Evolutionary conservation across 1,284 basidiomycete species (phyloP).

Genomic region (Ustilago sp.): DNA sequence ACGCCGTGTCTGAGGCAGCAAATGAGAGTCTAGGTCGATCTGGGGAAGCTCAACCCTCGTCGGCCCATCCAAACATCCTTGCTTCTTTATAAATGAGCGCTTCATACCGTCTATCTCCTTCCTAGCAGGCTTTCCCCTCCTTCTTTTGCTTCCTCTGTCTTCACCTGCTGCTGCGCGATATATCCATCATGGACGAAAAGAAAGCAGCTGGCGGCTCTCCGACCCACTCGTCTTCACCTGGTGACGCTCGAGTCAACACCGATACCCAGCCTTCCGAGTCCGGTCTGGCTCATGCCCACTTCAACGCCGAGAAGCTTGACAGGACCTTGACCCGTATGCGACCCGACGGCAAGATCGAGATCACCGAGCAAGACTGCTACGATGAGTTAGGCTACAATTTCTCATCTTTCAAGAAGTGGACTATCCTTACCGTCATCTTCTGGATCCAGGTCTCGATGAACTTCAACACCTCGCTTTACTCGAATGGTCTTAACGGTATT

Average conservation of each 20-base stretch:
- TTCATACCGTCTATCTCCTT: neutral
- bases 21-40: slow-evolving; percentile 8
- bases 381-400: slow-evolving; percentile 59
- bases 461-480: slow-evolving; percentile 70
- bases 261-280: slow-evolving; percentile 19
- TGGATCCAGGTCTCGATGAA: slow-evolving; percentile 70
- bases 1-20: neutral
- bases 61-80: neutral
- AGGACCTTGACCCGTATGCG: slow-evolving; percentile 40
- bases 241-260: slow-evolving; percentile 17
- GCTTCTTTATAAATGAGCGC: neutral
- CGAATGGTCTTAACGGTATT: slow-evolving; percentile 64
- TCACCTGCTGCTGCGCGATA: neutral
- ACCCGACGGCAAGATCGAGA: slow-evolving; percentile 46
- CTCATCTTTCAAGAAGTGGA: slow-evolving; percentile 69
- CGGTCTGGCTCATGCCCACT: slow-evolving; percentile 34
- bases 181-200: slow-evolving; percentile 29
- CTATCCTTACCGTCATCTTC: slow-evolving; percentile 69
- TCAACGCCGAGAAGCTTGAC: slow-evolving; percentile 49
- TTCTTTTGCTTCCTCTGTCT: no score
- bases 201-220: slow-evolving; percentile 15
- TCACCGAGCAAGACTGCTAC: slow-evolving; percentile 51
- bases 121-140: neutral
- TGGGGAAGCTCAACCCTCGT: slow-evolving; percentile 7
- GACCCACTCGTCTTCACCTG: slow-evolving; percentile 18